Percentiles rank a stretch among this genome's conserved stretches.
Conservation (phyloP, 495 filamentous ascomycete genomes). For the Jackrogersella multiformis region DNA sequence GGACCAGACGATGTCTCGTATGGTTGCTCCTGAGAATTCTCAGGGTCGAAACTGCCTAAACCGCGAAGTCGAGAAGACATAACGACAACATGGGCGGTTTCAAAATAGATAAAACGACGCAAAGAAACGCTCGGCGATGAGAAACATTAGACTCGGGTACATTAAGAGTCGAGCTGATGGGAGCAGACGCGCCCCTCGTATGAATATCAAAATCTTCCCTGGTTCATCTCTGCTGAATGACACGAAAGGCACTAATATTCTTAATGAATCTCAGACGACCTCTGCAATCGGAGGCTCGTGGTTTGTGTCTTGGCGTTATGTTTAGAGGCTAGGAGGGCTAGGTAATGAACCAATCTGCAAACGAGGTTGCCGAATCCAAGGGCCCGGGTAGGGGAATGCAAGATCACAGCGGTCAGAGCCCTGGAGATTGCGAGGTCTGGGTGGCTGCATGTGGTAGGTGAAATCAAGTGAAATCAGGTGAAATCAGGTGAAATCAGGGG, state of each 20-base stretch:
- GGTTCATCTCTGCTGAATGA: conserved; percentile 34
- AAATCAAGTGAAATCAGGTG: too few relatives aligned
- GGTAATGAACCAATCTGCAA: conserved; percentile 32
- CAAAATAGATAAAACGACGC: conserved; percentile 3
- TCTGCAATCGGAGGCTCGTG: conserved; percentile 17
- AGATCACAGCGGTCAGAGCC: conserved; percentile 32
- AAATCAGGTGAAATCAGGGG: too few relatives aligned
- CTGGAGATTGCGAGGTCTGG: conserved; percentile 36
- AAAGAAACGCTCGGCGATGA: conserved; percentile 31
- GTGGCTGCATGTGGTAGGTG: conserved; percentile 43
- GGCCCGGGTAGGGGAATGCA: conserved; percentile 26
- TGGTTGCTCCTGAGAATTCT: conserved; percentile 32
- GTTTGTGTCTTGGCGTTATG: conserved; percentile 22
- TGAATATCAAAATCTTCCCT: conserved; percentile 13
- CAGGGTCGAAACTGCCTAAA: conserved; percentile 32
- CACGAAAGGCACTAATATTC: not conserved
- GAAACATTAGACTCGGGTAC: not conserved
- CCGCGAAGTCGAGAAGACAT: conserved; percentile 51
- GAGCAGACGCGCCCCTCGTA: conserved; percentile 29
- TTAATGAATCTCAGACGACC: conserved; percentile 9
- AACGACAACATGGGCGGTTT: conserved; percentile 19
- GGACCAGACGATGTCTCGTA: conserved; percentile 39
- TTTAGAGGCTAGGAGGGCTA: conserved; percentile 6
- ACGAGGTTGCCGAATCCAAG: conserved; percentile 39
- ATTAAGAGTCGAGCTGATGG: conserved; percentile 16